Evolutionary conservation across 768 basidiomycete genomes (phyloP), one percentile per base, ranked within the genome.

Genomic region (Trametes coccinea): DNA sequence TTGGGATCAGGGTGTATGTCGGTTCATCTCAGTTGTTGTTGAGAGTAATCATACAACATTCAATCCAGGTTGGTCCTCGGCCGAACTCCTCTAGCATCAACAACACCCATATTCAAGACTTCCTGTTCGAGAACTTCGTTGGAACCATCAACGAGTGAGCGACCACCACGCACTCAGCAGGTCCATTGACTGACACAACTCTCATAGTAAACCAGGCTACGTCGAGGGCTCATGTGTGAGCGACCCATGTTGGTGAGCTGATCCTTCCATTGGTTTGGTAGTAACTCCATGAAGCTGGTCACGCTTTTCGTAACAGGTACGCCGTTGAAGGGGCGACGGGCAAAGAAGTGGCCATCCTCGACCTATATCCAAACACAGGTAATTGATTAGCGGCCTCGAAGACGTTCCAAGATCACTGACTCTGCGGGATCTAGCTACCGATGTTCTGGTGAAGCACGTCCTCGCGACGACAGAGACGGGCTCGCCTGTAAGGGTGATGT

Each of bases 181-280:
- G 22, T 22, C 22, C 22, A 22, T 22, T 22, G 22, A 22, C 22
- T 22, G 22, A 22, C 22, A 22, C 22, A 22, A 22, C 22, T 22
- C 22, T 22, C 22, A 77, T 56, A 74, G 71, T 9, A 78, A 53
- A 43, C 66, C 81, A 2, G 70, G 71, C 2, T 85, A 75, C 62
- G 79, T 84, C 40, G 85, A 87, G 70, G 84, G 84, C 11, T 80
- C 80, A 1, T 87, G 86, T 63, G 72, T 87, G 22, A 76, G 70
- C 27, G 82, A 87, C 66, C 85, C 84, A 4, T 86, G 84, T 73
- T 87, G 85, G 84, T 77, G 40, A 37, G 29, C 48, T n/a, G 34
- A 16, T 1, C 22, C 10, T n/a, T 46, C 17, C 31, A 48, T 22
- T 30, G 2, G 45, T 27, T n/a, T 22, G 27, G 3, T 30, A 10